phyloP scores from a whole-genome alignment of 2,329 filamentous ascomycete species.

The Dactylellina drechsleri region DNA sequence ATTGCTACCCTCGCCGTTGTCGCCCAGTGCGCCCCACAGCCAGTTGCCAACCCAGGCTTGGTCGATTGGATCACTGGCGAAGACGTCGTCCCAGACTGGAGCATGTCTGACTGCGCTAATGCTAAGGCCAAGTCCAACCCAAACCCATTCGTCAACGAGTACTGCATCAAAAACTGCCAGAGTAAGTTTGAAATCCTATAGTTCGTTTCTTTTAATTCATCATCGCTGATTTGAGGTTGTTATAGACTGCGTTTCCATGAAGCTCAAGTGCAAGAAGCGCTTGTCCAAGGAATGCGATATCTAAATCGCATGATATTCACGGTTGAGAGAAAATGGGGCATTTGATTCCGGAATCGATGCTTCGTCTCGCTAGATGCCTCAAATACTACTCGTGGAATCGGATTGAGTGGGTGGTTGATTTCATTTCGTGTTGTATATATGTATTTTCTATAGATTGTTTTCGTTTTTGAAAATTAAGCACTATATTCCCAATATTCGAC shows the following conservation, averaged over 20 bases:
- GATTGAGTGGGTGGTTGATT: too few species aligned
- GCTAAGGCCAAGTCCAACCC: conserved; percentile 6
- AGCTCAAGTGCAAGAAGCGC: conserved; percentile 22
- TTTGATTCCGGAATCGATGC: too few species aligned
- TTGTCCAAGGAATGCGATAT: conserved; percentile 22
- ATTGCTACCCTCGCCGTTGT: conserved; percentile 25
- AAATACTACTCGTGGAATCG: too few species aligned
- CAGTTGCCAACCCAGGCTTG: conserved; percentile 9
- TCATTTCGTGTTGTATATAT: too few species aligned
- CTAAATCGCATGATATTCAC: conserved; percentile 3
- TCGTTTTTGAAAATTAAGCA: too few species aligned
- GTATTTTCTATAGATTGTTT: too few species aligned
- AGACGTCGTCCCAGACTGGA: conserved; percentile 27
- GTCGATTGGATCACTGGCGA: conserved; percentile 28
- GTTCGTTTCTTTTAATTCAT: not conserved
- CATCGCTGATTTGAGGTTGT: not conserved
- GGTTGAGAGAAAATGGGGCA: too few species aligned
- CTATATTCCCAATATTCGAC: too few species aligned
- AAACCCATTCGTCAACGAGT: conserved; percentile 20
- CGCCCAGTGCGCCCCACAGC: conserved; percentile 21
- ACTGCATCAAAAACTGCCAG: conserved; percentile 32
- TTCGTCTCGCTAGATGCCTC: too few species aligned
- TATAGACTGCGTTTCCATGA: conserved; percentile 30
- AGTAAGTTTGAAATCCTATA: conserved; percentile 14
- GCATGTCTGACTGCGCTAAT: conserved; percentile 9